Base-by-base conservation (phyloP, 129 eudicot species). In the Centella asiatica region DNA sequence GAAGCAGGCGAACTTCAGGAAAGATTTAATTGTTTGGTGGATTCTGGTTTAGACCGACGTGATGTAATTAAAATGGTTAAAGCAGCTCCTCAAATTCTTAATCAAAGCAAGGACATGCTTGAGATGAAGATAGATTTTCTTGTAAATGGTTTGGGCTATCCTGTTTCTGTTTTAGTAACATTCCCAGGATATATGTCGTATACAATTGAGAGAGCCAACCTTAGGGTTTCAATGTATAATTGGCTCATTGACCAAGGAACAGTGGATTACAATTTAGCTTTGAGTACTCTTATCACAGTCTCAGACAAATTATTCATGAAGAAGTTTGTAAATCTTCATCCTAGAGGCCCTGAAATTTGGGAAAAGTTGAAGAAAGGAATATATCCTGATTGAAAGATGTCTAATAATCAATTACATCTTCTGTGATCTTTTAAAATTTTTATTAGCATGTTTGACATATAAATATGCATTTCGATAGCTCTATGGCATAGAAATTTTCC, bases 21-120 rank as follows among this genome's bases (percentile, higher is more conserved):
- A 57, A 79, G 97, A 77, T 86, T 86, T 44, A 83, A 86, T 66
- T 90, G 85, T 77, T 71, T 86, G 34, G 85, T 90, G 27, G 68
- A 73, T 12, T 77, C 74, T 23, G 97, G 97, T 52, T 75, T 90
- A 55, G 73, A 54, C 48, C 73, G 31, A 0, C 67, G 75, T 57
- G 80, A 79, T 40, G 94, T 81, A 54, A 18, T 55, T 12, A 44
- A 46, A 24, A 81, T 86, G 97, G 62, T 90, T 23, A 86, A 72
- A 69, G 20, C 11, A 26, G 75, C 82, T 24, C 97, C 97, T 32
- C 80, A 77, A 56, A 72, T 86, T 50, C 77, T 90, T 25, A 83
- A 83, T 70, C 82, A 65, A 62, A 62, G 69, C 15, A 83, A 78
- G 67, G 81, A 74, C 32, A 80, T 78, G 18, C 66, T 83, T 58